Base-by-base conservation (phyloP, 805 yeast species). In the Monosporozyma siamensis region DNA sequence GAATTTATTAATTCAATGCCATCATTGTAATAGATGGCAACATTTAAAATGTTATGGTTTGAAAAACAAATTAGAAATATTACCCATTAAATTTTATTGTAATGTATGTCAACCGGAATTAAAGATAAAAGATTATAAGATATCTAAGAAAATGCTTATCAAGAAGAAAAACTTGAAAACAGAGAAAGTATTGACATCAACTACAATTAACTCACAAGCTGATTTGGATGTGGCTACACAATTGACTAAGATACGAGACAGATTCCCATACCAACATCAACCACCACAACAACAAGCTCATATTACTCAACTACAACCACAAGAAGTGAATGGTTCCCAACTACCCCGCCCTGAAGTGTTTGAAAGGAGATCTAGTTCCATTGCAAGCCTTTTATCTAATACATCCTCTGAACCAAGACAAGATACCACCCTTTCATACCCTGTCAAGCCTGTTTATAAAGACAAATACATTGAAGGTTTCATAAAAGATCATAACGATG, bases 1-100 rank as follows among this genome's bases (percentile, higher is more conserved):
- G n/a, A 95, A 85, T 62, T 89, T 88, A 52, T 86, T 94, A 23
- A 83, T 92, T 47, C 97, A 92, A 65, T 92, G 98, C 65, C 95
- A 87, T 59, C 71, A 76, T 29, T 89, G 97, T 60, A 80, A 75
- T 61, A 75, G 95, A 47, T 89, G 97, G 97, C 96, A 89, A 59
- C 97, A 89, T 65, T 85, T 90, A 24, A 70, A 76, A 14, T 89
- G 97, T 62, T 85, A 88, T 75, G 82, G 81, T 5, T 82, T 83
- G 44, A 70, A 69, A 37, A 75, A 79, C 37, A 77, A 74, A 45
- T 80, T 76, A 34, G 81, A 83, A 40, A 92, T 80, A 0, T 95
- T 44, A 35, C 49, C 95, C 0, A 95, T 86, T 43, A 78, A 77
- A 43, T 89, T 83, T 57, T 68, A 75, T 32, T 89, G 97, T 58